Conservation (phyloP, 2,329 filamentous ascomycete genomes). For the Talaromyces albobiverticillius region DNA sequence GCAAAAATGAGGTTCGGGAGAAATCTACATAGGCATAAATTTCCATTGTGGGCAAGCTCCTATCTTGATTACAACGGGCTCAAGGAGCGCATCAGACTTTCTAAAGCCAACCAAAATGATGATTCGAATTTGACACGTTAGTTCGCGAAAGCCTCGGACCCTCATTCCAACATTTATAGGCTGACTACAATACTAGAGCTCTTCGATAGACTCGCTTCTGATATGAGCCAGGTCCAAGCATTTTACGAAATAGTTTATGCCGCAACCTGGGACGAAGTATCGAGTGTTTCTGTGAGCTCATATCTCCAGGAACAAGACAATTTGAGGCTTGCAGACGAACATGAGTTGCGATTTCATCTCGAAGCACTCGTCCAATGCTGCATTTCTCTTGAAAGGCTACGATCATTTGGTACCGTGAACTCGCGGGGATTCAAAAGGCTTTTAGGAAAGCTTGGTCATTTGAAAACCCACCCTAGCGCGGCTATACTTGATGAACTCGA, state of each 20-base stretch:
- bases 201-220: no score
- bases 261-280: not conserved
- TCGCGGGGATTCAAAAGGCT: not conserved
- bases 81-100: no score
- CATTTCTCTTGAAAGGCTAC: not conserved
- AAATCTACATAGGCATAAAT: not conserved
- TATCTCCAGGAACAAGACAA: not conserved
- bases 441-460: not conserved
- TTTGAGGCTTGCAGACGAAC: not conserved
- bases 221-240: no score
- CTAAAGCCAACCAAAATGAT: no score
- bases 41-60: not conserved
- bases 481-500: not conserved
- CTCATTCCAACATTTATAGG: no score
- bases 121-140: no score
- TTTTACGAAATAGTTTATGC: not conserved
- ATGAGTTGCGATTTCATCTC: not conserved
- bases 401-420: not conserved
- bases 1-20: not conserved
- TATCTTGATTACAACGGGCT: conserved; percentile 1
- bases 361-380: not conserved
- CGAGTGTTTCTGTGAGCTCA: not conserved
- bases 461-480: not conserved
- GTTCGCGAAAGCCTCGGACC: no score
- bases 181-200: no score